A percentile compares a stretch with the other conserved stretches of the same genome.
Conservation (phyloP, 768 basidiomycete species). For the Gelatoporia subvermispora region DNA sequence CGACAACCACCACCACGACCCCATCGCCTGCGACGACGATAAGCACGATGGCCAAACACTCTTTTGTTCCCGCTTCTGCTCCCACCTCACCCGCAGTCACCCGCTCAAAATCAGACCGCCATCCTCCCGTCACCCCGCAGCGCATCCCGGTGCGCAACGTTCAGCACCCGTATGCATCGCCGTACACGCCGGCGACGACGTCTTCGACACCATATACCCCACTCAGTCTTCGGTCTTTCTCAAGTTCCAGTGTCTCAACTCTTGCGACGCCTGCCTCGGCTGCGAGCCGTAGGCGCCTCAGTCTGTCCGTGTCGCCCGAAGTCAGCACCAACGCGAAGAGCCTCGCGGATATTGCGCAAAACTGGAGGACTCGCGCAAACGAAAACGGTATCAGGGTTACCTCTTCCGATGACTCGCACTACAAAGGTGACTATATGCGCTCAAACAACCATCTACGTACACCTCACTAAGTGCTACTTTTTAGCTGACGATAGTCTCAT, state of each 20-base stretch:
- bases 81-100: constrained; percentile 38
- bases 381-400: constrained; percentile 70
- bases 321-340: constrained; percentile 38
- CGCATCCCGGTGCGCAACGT: constrained; percentile 43
- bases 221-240: constrained; percentile 60
- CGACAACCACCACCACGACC: constrained; percentile 14
- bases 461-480: neutral
- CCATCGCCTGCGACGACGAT: constrained; percentile 7
- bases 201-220: constrained; percentile 61
- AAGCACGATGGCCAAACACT: constrained; percentile 22
- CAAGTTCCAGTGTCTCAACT: constrained; percentile 40
- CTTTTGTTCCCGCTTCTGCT: constrained; percentile 35
- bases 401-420: constrained; percentile 40
- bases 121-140: constrained; percentile 60
- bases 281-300: constrained; percentile 34
- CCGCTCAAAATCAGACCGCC: constrained; percentile 30
- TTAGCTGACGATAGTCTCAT: constrained; percentile 13
- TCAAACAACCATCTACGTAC: neutral
- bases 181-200: constrained; percentile 52
- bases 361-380: constrained; percentile 68
- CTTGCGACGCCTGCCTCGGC: constrained; percentile 58
- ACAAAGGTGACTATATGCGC: constrained; percentile 25
- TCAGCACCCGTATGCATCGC: constrained; percentile 47
- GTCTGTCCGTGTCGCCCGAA: constrained; percentile 41
- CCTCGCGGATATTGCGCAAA: constrained; percentile 57